Evolutionary conservation across 2,329 filamentous ascomycete species (phyloP).

Genomic region (Berkeleyomyces basicola): DNA sequence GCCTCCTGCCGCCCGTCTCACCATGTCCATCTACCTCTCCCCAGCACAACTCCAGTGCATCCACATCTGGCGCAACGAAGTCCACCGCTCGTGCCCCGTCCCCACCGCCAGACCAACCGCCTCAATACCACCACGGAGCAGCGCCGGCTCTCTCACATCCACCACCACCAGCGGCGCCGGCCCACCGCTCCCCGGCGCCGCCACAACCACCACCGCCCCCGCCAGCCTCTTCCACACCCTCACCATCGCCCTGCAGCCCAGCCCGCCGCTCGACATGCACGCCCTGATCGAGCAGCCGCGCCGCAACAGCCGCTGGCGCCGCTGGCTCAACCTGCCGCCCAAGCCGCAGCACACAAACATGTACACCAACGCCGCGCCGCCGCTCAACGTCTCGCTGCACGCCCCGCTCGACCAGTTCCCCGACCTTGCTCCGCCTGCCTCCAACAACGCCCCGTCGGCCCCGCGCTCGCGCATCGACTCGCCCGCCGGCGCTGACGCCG

Average conservation of each 20-base stretch:
- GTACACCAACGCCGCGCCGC: slow-evolving; percentile 14
- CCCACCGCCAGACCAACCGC: slow-evolving; percentile 20
- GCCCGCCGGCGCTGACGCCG: neutral
- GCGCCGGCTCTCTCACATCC: slow-evolving; percentile 20
- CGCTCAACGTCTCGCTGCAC: slow-evolving; percentile 8
- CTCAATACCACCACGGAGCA: slow-evolving; percentile 21
- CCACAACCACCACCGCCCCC: slow-evolving; percentile 15
- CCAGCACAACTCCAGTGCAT: slow-evolving; percentile 25
- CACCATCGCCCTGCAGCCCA: slow-evolving; percentile 17
- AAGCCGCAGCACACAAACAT: slow-evolving; percentile 14
- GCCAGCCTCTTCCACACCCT: slow-evolving; percentile 19
- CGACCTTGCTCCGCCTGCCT: neutral
- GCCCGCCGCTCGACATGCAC: slow-evolving; percentile 15
- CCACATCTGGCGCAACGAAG: slow-evolving; percentile 34
- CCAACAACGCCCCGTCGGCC: neutral
- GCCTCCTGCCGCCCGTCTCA: neutral
- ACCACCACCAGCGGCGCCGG: slow-evolving; percentile 17
- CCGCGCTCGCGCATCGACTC: slow-evolving; percentile 4
- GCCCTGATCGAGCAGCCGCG: slow-evolving; percentile 16
- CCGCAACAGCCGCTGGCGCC: slow-evolving; percentile 13
- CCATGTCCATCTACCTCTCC: slow-evolving; percentile 12
- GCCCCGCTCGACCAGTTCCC: slow-evolving; percentile 2
- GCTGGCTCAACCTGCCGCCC: slow-evolving; percentile 14
- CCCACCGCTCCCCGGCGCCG: slow-evolving; percentile 13
- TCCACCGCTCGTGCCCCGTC: slow-evolving; percentile 22